phyloP scores from a whole-genome alignment of 768 basidiomycete species.

The Leucosporidium creatinivorum region DNA sequence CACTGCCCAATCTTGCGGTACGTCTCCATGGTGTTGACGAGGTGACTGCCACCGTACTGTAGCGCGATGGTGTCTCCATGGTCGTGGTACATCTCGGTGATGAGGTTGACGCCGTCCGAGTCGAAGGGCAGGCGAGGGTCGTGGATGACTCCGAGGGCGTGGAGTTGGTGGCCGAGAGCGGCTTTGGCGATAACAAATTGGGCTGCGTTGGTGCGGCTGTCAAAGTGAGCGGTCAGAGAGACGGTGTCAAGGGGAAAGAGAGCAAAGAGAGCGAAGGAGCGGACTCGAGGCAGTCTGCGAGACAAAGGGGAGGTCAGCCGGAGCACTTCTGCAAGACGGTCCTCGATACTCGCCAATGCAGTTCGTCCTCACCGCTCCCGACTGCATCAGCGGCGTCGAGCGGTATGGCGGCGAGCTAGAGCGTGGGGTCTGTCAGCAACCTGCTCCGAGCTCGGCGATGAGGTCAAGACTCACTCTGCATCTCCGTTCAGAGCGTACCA shows the following conservation, averaged over 20 bases:
- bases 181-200: slow-evolving; percentile 96
- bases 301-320: background rate
- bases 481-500: slow-evolving; percentile 47
- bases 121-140: slow-evolving; percentile 81
- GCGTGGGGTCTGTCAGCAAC: background rate
- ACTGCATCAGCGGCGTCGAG: slow-evolving; percentile 60
- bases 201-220: slow-evolving; percentile 76
- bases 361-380: slow-evolving; percentile 85
- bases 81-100: slow-evolving; percentile 98
- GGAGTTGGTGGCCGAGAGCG: slow-evolving; percentile 87
- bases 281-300: slow-evolving; percentile 59
- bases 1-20: slow-evolving; percentile 93
- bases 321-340: background rate
- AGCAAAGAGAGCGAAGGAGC: background rate
- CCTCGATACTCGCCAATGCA: slow-evolving; percentile 53
- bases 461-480: background rate
- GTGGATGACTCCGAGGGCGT: slow-evolving; percentile 82
- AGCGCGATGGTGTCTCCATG: slow-evolving; percentile 68
- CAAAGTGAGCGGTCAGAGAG: background rate
- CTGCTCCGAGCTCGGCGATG: background rate
- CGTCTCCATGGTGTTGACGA: slow-evolving; percentile 92
- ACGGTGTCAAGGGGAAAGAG: background rate
- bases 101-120: slow-evolving; percentile 88
- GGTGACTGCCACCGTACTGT: slow-evolving; percentile 92
- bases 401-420: background rate